Base-by-base conservation (phyloP, 2,329 filamentous ascomycete species). In the Neocatenulostroma microsporum region DNA sequence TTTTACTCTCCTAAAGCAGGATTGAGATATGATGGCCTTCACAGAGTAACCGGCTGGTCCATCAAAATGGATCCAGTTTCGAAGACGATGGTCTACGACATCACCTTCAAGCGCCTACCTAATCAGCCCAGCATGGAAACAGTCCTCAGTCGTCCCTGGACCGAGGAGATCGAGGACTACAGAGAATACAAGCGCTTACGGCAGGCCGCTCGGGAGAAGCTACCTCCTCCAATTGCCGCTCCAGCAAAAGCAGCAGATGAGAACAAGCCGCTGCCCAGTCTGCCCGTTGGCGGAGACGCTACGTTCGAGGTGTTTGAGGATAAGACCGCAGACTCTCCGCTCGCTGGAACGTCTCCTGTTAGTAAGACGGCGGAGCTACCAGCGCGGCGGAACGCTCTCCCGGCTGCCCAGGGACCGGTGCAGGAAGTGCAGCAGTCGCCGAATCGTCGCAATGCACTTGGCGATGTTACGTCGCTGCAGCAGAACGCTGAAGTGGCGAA, bases 81-180 rank as follows among this genome's bases (percentile, higher is more conserved):
- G 15, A 48, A 48, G 4, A 31, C 42, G 18, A 48, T 62, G 13
- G 37, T 60, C 0, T 69, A 61, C 41, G 57, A 63, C 25, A 55
- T 70, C 35, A 51, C 45, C 5, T 60, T 69, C 37, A 52, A 58
- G 29, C 56, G 67, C 8, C 47, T 53, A 1, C 31, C 45, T 20
- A 32, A 40, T 43, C 33, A 61, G 35, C 21, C 38, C 6, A 44
- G 56, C 9, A 58, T 67, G 49, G 53, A 57, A 5, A 47, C 56
- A 8, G 58, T 68, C 5, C 42, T 62, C 14, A 49, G 49, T 26
- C 60, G 60, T 20, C 68, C 68, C 0, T 58, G 53, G 11, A 54
- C 62, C 1, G 62, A 62, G 27, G 67, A 71, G 37, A 42, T 67
- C 5, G 68, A 70, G 40, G 67, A 70, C 36, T 71, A 69, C 38